These are phyloP conservation scores for Phytopythium kandeliae DNA, from an alignment of 352 stramenopile genomes.

Conservation along the genomic window DNA sequence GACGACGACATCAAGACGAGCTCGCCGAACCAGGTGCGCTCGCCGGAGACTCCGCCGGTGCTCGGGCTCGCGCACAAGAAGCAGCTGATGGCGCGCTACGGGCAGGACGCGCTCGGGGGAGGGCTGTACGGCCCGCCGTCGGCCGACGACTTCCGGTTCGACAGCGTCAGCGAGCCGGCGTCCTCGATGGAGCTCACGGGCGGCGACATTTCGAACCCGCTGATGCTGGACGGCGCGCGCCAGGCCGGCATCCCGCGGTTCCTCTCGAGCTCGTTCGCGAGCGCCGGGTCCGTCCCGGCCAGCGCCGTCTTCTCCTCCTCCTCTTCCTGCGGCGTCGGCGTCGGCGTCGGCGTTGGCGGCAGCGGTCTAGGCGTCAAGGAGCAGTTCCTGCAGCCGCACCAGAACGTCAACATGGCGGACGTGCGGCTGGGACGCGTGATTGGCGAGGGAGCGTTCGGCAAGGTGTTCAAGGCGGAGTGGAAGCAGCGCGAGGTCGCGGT, in stretches of 20 bases:
- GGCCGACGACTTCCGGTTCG: constrained; percentile 16
- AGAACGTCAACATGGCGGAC: constrained; percentile 60
- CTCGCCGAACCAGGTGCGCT: constrained; percentile 25
- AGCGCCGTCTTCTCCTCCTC: too few relatives aligned
- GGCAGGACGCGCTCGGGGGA: constrained; percentile 18
- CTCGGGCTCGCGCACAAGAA: constrained; percentile 22
- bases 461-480: constrained; percentile 67
- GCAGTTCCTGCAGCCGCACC: constrained; percentile 30
- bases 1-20: constrained; percentile 27
- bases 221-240: constrained; percentile 46
- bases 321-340: too few relatives aligned
- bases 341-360: constrained; percentile 1
- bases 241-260: constrained; percentile 61
- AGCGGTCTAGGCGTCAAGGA: constrained; percentile 7
- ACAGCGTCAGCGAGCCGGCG: constrained; percentile 22
- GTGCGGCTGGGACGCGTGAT: constrained; percentile 51
- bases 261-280: constrained; percentile 41
- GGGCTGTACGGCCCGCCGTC: constrained; percentile 22
- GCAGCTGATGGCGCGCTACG: constrained; percentile 15
- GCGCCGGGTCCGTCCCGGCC: constrained; percentile 9
- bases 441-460: constrained; percentile 74
- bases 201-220: constrained; percentile 29
- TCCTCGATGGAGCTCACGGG: constrained; percentile 26
- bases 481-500: constrained; percentile 53
- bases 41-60: constrained; percentile 18